Conservation (phyloP, 2,329 filamentous ascomycete species). For the Aspergillus sp. region DNA sequence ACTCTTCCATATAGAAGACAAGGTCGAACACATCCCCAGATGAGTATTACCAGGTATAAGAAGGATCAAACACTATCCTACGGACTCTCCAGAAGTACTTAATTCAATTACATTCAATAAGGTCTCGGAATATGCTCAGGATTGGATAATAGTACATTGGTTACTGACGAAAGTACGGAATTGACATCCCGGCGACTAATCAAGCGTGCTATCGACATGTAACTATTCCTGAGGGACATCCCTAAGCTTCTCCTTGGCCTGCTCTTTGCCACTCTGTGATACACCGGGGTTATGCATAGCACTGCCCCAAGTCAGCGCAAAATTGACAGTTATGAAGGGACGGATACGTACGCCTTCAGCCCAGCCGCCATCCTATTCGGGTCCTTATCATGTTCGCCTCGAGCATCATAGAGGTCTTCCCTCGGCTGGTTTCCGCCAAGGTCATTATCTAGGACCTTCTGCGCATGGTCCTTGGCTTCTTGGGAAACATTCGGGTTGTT, state of each 20-base stretch:
- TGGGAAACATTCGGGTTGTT: conserved; percentile 21
- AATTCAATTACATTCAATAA: too few species aligned
- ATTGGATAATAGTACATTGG: too few species aligned
- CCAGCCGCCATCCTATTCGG: conserved; percentile 17
- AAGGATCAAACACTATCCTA: too few species aligned
- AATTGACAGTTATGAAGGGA: background rate
- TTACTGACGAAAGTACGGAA: too few species aligned
- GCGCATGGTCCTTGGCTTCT: conserved; percentile 20
- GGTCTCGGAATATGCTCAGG: too few species aligned
- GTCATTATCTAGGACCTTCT: conserved; percentile 16
- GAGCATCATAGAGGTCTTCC: conserved; percentile 15
- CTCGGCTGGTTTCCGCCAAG: conserved; percentile 16
- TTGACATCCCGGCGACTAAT: too few species aligned
- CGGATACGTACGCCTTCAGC: conserved; percentile 20
- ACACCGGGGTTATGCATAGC: conserved; percentile 10
- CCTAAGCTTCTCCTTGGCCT: conserved; percentile 2
- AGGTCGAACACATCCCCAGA: too few species aligned
- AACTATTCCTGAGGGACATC: conserved; percentile 7
- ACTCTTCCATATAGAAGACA: too few species aligned
- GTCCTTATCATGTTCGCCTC: conserved; percentile 15
- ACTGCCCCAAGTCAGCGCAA: background rate
- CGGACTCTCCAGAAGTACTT: too few species aligned
- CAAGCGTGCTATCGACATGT: too few species aligned
- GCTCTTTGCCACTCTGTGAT: conserved; percentile 5
- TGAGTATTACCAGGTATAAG: too few species aligned